These are phyloP conservation scores for Suillus brevipes DNA, from an alignment of 768 basidiomycete genomes.

Conservation along the genomic window DNA sequence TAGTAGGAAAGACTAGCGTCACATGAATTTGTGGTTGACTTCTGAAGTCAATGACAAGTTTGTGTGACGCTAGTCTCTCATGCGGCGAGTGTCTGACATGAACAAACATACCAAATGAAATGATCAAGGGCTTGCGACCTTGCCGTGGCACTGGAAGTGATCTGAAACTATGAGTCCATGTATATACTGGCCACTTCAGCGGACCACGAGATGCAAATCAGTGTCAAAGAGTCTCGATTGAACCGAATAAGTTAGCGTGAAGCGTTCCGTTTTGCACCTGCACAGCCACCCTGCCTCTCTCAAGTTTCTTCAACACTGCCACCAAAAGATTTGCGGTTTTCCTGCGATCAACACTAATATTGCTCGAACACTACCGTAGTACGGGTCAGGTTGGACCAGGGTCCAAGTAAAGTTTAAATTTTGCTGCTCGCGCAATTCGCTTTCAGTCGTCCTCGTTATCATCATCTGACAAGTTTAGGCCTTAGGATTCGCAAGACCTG, in stretches of 20 bases:
- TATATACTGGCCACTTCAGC: not conserved
- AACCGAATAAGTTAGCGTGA: not conserved
- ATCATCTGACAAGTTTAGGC: not conserved
- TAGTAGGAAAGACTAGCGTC: not conserved
- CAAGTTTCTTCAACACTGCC: not conserved
- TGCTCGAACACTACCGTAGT: not conserved
- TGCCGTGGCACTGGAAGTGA: not conserved
- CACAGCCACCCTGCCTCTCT: conserved; percentile 1
- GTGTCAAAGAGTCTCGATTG: not conserved
- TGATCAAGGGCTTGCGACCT: not conserved
- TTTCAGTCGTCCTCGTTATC: not conserved
- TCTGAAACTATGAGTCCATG: not conserved
- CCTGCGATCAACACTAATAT: not conserved
- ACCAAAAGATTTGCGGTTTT: not conserved
- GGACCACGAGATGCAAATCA: not conserved
- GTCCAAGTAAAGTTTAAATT: not conserved
- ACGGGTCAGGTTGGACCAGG: not conserved
- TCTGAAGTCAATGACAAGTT: too few species aligned
- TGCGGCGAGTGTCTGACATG: not conserved
- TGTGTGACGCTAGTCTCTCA: too few species aligned
- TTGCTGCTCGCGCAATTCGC: not conserved
- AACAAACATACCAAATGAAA: not conserved
- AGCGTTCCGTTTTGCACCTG: not conserved
- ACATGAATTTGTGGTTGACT: too few species aligned
- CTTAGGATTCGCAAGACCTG: not conserved